Percentiles rank a stretch among this genome's conserved stretches.
Evolutionary conservation across 805 yeast genomes (phyloP).

Genomic region (Blastobotrys muscicola): DNA sequence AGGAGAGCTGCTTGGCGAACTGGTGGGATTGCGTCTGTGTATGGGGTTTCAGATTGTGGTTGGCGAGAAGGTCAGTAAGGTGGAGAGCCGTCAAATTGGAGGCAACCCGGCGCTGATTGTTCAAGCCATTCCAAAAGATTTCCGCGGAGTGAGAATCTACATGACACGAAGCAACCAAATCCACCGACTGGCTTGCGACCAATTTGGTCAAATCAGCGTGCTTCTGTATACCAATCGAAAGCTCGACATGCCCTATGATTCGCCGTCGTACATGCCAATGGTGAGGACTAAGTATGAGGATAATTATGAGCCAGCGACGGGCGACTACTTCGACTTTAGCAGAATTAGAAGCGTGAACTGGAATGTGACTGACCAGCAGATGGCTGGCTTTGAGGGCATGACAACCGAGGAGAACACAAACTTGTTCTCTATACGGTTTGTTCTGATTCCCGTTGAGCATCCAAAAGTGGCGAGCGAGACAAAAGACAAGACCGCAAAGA

Average conservation of each 20-base stretch:
- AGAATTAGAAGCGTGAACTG: conserved; percentile 48
- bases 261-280: conserved; percentile 39
- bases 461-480: conserved; percentile 27
- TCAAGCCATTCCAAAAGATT: conserved; percentile 40
- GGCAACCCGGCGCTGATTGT: conserved; percentile 47
- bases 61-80: conserved; percentile 54
- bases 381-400: conserved; percentile 87
- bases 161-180: conserved; percentile 73
- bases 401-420: conserved; percentile 39
- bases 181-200: conserved; percentile 71
- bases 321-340: conserved; percentile 42
- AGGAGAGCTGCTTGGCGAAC: conserved; percentile 65
- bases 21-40: conserved; percentile 73
- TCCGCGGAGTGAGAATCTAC: conserved; percentile 56
- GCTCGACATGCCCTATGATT: conserved; percentile 7
- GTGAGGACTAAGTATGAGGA: conserved; percentile 75
- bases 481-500: conserved; percentile 50
- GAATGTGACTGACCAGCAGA: conserved; percentile 81
- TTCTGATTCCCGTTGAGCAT: conserved; percentile 68
- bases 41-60: conserved; percentile 87
- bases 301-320: conserved; percentile 46
- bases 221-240: conserved; percentile 47
- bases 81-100: conserved; percentile 52
- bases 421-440: conserved; percentile 64
- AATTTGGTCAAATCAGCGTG: conserved; percentile 63